phyloP scores from a whole-genome alignment of 2,329 filamentous ascomycete genomes.

The Calonectria ilicicola region DNA sequence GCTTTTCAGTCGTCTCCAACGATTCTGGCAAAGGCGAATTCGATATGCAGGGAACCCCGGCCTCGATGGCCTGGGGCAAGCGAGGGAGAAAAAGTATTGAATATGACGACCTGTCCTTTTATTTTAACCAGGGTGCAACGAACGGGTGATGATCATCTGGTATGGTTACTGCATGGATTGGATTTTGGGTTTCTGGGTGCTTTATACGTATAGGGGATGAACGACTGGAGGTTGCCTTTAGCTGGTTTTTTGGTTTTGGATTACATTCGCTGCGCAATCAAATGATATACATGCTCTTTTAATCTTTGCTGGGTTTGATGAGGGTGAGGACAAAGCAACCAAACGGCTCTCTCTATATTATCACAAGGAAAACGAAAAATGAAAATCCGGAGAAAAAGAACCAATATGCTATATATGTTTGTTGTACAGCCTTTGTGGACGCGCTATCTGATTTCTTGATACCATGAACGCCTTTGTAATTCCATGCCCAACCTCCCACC shows the following conservation, averaged over 20 bases:
- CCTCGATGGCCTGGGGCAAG: neutral
- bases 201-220: neutral
- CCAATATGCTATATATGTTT: constrained; percentile 10
- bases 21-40: neutral
- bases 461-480: constrained; percentile 18
- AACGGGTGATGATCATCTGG: constrained; percentile 17
- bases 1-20: neutral
- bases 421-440: constrained; percentile 7
- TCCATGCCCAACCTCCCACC: constrained; percentile 4
- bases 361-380: constrained; percentile 7
- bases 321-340: neutral
- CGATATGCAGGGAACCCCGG: neutral
- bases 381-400: neutral
- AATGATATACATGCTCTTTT: constrained; percentile 1
- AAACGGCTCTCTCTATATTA: constrained; percentile 5
- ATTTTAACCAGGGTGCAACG: constrained; percentile 5
- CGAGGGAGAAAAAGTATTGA: constrained; percentile 4
- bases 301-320: neutral
- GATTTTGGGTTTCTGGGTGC: neutral
- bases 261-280: constrained; percentile 14
- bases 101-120: neutral
- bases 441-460: constrained; percentile 14
- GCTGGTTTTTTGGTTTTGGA: constrained; percentile 6
- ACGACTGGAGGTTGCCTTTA: neutral
- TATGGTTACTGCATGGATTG: constrained; percentile 12